These are phyloP conservation scores for Saturnispora serradocipensis DNA, from an alignment of 805 yeast genomes.

Conservation along the genomic window DNA sequence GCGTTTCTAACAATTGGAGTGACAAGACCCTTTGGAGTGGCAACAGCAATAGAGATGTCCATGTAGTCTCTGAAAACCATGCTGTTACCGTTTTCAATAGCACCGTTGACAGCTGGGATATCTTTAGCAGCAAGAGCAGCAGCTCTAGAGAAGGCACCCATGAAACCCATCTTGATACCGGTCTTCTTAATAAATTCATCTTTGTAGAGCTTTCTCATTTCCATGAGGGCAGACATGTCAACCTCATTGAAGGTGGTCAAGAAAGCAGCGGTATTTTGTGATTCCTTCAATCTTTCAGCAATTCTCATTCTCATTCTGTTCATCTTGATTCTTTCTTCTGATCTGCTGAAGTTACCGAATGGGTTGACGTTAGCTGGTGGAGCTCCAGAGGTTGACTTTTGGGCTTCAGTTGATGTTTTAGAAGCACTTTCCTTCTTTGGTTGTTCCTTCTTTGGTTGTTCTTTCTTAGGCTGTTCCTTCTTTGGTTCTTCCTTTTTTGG, in stretches of 20 bases:
- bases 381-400: constrained; percentile 19
- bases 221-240: constrained; percentile 87
- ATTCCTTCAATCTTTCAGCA: constrained; percentile 97
- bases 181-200: constrained; percentile 92
- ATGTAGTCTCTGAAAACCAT: constrained; percentile 94
- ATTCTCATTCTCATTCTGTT: constrained; percentile 99
- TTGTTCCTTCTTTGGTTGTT: neutral
- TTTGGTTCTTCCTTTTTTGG: constrained; percentile 20
- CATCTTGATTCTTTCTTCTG: constrained; percentile 91
- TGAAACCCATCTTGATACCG: constrained; percentile 93
- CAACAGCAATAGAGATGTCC: constrained; percentile 94
- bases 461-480: constrained; percentile 3
- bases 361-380: constrained; percentile 24
- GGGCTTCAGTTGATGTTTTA: constrained; percentile 10
- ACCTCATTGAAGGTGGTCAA: constrained; percentile 97
- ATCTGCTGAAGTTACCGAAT: constrained; percentile 57
- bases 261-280: constrained; percentile 98
- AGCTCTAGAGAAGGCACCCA: constrained; percentile 98
- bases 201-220: constrained; percentile 92
- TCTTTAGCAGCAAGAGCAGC: constrained; percentile 87
- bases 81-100: constrained; percentile 86
- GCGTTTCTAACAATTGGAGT: constrained; percentile 98
- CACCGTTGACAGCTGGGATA: constrained; percentile 90
- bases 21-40: constrained; percentile 98
- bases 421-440: constrained; percentile 13